Evolutionary conservation across 192 early-diverging fungal genomes (phyloP).

Genomic region (Podila epigama): DNA sequence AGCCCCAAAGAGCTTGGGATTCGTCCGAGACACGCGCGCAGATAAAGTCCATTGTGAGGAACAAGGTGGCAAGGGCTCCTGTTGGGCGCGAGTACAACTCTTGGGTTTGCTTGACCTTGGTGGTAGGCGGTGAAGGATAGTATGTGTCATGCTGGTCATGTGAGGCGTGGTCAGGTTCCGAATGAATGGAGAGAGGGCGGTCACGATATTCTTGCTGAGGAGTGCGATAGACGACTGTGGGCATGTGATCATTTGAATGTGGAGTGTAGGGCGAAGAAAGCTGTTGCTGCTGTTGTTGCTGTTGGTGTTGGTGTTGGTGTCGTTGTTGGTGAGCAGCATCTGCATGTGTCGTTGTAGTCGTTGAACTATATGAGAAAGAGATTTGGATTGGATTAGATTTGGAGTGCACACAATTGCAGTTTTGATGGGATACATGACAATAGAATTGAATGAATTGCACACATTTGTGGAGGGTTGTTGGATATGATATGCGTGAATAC

Average conservation of each 20-base stretch:
- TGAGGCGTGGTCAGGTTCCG: slow-evolving; percentile 17
- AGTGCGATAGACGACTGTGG: slow-evolving; percentile 20
- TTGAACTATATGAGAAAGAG: too few species aligned
- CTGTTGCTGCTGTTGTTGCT: slow-evolving; percentile 1
- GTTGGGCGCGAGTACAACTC: slow-evolving; percentile 33
- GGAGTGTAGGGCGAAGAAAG: slow-evolving; percentile 17
- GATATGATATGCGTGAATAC: neutral
- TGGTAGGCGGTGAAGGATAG: slow-evolving; percentile 15
- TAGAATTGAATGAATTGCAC: too few species aligned
- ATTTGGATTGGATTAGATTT: too few species aligned
- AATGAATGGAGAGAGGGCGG: slow-evolving; percentile 42
- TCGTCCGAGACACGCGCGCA: slow-evolving; percentile 64
- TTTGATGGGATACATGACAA: too few species aligned
- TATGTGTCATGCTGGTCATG: slow-evolving; percentile 23
- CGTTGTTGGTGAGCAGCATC: too few species aligned
- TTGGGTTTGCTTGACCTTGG: slow-evolving; percentile 34
- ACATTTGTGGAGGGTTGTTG: too few species aligned
- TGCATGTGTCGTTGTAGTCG: too few species aligned
- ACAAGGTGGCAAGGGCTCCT: slow-evolving; percentile 39
- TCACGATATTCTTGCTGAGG: slow-evolving; percentile 11
- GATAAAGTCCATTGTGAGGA: slow-evolving; percentile 59
- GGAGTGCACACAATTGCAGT: too few species aligned
- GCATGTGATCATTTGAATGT: slow-evolving; percentile 12
- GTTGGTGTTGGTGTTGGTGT: too few species aligned
- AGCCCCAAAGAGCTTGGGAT: slow-evolving; percentile 56